Percentiles rank a stretch among this genome's conserved stretches.
phyloP scores from a whole-genome alignment of 129 eudicot species.

The Rutidosis leptorrhynchoides region DNA sequence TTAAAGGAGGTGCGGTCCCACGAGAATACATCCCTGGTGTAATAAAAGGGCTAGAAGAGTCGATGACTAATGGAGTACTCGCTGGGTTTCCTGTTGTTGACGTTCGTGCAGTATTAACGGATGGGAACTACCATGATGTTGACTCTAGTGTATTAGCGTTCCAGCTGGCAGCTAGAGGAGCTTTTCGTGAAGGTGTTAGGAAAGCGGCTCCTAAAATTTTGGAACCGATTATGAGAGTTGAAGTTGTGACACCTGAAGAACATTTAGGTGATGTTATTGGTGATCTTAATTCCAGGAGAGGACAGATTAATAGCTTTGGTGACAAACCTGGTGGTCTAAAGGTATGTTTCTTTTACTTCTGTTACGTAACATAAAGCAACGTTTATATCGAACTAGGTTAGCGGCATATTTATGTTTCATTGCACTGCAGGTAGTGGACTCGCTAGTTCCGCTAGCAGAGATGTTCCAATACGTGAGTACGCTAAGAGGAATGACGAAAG shows the following conservation, averaged over 20 bases:
- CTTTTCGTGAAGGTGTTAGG: conserved; percentile 82
- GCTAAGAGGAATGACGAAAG: conserved; percentile 88
- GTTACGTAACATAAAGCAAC: neutral
- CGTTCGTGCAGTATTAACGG: conserved; percentile 79
- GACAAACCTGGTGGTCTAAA: conserved; percentile 98
- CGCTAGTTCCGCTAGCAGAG: conserved; percentile 88
- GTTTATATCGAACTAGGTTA: neutral
- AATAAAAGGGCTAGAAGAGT: conserved; percentile 87
- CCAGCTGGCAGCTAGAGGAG: conserved; percentile 94
- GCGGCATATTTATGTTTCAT: neutral
- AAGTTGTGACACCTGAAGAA: conserved; percentile 97
- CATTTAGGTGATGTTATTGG: conserved; percentile 99
- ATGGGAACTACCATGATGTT: conserved; percentile 92
- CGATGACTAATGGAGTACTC: conserved; percentile 76
- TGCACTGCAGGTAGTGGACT: conserved; percentile 73
- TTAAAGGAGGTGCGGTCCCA: conserved; percentile 97
- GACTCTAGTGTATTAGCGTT: conserved; percentile 94
- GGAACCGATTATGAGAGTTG: conserved; percentile 93
- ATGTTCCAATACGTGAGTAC: conserved; percentile 97
- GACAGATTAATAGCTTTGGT: conserved; percentile 87
- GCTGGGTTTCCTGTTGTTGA: conserved; percentile 96
- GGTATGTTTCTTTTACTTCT: conserved; percentile 42
- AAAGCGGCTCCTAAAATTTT: conserved; percentile 80
- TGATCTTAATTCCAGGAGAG: conserved; percentile 94
- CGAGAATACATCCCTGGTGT: conserved; percentile 90